Evolutionary conservation across 345 rosid species (phyloP), one percentile per base, ranked within the genome.

Genomic region (Pugionium dolabratum): DNA sequence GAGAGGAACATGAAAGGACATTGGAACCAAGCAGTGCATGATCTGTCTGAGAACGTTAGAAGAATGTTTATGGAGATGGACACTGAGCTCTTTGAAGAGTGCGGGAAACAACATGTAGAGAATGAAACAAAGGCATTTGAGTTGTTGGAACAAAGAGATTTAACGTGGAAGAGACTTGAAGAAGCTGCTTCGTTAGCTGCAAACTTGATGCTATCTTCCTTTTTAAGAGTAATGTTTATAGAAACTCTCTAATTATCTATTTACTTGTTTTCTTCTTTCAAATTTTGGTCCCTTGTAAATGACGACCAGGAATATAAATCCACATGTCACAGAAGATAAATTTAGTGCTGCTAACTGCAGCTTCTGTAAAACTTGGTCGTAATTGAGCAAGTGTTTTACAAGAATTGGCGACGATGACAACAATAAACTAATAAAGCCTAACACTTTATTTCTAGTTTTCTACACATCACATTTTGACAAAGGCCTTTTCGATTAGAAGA

Each of bases 401-500:
- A 53, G 42, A 27, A 25, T 10, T 26, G 46, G 8, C 6, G 29
- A 27, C 11, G 47, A 29, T 49, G 58, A 31, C 39, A 3, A 37
- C 0, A 10, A 44, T 26, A 44, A 4, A 48, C 53, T 48, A 10
- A 31, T 30, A 51, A 57, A 30, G 62, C 62, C 27, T 18, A 1
- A 40, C 47, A 57, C 18, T 42, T 57, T 27, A 4, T 25, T 10
- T 3, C 35, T 42, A 36, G 40, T 36, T 36, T 36, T 6, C 40
- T 36, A 25, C 30, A 54, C 30, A 54, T 18, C 18, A 7, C 6
- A 7, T 5, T 7, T 36, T 0, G 85, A 79, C 26, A 95, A 91
- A 75, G 92, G 96, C 51, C 90, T 91, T 51, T 87, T 78, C 26
- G 98, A 91, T 76, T 86, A 85, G 82, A 67, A 48, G 86, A 73